These are phyloP conservation scores for Monilinia fructigena DNA, from an alignment of 2,329 filamentous ascomycete genomes.

Conservation along the genomic window DNA sequence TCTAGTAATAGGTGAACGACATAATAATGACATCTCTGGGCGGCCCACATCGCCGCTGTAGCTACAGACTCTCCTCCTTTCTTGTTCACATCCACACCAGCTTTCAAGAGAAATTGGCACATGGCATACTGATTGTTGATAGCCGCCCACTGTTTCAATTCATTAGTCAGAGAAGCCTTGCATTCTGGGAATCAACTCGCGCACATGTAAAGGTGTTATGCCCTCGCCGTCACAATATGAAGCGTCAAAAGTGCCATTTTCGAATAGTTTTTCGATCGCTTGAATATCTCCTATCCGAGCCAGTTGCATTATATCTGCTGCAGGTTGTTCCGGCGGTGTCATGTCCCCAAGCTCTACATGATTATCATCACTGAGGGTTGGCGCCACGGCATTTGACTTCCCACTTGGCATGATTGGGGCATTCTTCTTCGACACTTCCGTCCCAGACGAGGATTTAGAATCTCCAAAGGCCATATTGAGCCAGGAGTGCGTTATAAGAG, in stretches of 20 bases:
- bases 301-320: slow-evolving; percentile 85
- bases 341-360: slow-evolving; percentile 42
- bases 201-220: slow-evolving; percentile 92
- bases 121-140: slow-evolving; percentile 99
- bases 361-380: slow-evolving; percentile 51
- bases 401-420: slow-evolving; percentile 53
- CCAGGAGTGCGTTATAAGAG: slow-evolving; percentile 26
- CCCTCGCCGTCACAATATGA: slow-evolving; percentile 86
- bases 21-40: slow-evolving; percentile 95
- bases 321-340: slow-evolving; percentile 29
- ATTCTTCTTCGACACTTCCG: slow-evolving; percentile 31
- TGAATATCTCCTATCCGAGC: slow-evolving; percentile 82
- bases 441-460: slow-evolving; percentile 26
- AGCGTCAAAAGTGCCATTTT: slow-evolving; percentile 76
- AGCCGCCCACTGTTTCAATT: slow-evolving; percentile 77
- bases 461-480: slow-evolving; percentile 34
- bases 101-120: slow-evolving; percentile 89
- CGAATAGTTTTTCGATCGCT: slow-evolving; percentile 86
- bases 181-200: slow-evolving; percentile 41
- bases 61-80: slow-evolving; percentile 95
- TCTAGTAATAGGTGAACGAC: slow-evolving; percentile 89
- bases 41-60: slow-evolving; percentile 94
- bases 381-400: slow-evolving; percentile 53
- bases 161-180: slow-evolving; percentile 7
- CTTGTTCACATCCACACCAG: slow-evolving; percentile 79